Evolutionary conservation across 2,329 filamentous ascomycete species (phyloP), one percentile per base, ranked within the genome.

Genomic region (Bipolaris sorokiniana): DNA sequence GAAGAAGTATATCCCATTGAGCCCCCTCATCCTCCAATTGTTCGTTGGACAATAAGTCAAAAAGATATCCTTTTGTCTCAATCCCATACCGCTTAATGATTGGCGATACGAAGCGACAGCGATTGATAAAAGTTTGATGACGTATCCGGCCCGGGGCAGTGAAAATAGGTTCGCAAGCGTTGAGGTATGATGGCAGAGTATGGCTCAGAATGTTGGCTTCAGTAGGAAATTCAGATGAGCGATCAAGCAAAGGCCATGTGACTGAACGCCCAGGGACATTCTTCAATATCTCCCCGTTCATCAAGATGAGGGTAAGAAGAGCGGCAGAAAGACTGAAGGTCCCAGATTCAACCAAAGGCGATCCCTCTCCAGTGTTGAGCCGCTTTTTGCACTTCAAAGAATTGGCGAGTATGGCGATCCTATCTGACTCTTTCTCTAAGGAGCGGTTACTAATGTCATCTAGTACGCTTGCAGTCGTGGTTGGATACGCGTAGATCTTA

Each of bases 341-440:
- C 3, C 38, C 51, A 1, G 49, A 23, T 5, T 18, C 37, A 3
- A 47, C 10, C 7, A 65, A 40, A 0, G 51, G 36, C 3, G 59
- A 62, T 2, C 18, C 13, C 20, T 31, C 3, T 11, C 13, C 47
- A 7, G 49, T 60, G 15, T 64, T 44, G 10, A 68, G 57, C 13
- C 64, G 51, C 28, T 31, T 57, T 6, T 50, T 59, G 22, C 61
- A 67, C 13, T 38, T 56, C 5, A 59, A 11, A 3, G 61, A 58
- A 33, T 68, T 68, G 13, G 64, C 63, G 5, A 64, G 51, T 1
- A 68, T 65, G 5, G 64, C 56, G 15, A 67, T 41, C 7, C 64
- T 44, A 28, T 68, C 66, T 15, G 56, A 46, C 18, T 57, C 52
- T 2, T 60, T 44, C n/a, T 58, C 37, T 6, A 67, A n/a, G 1